Base-by-base conservation (phyloP, 2,329 filamentous ascomycete species). In the Aureobasidium mangrovei region DNA sequence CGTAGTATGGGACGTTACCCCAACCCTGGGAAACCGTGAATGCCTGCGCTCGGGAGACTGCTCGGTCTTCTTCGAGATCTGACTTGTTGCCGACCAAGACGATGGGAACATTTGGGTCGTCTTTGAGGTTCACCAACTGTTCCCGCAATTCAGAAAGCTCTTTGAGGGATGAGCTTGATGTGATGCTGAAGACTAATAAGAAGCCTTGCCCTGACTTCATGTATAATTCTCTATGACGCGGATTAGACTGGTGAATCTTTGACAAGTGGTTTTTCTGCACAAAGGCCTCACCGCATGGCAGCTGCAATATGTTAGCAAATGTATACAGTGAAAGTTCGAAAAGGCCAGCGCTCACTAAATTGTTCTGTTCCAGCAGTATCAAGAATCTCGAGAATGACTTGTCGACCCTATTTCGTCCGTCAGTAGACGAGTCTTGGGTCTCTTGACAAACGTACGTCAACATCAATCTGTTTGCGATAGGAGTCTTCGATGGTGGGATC, bases 161-260 rank as follows among this genome's bases (percentile, higher is more conserved):
- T 62, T 83, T 80, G 39, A 95, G 77, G n/a, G 88, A 94, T 33
- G 87, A 87, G 58, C 80, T 77, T 58, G 88, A 93, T 18, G 88
- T 91, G 66, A 95, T 95, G 71, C 86, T 91, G 73, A 95, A 95
- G 56, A 95, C 90, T 36, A 95, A 79, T 54, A 95, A 80, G 68
- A 95, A 95, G 0, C 90, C 89, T 72, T 95, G 88, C 54, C 89
- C 89, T 38, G 89, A 88, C 68, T 93, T 93, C 88, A 95, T 94
- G 74, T 95, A 93, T 43, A 91, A 77, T 67, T 93, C 88, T 66
- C 87, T 80, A 44, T 52, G 39, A 24, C 4, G n/a, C 3, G 2
- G 5, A 0, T 33, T 33, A 8, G 35, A 32, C 7, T 32, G 4
- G 36, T 39, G 4, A 12, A 10, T 45, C 4, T 7, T 10, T 33